These are phyloP conservation scores for Beauveria sp. DNA, from an alignment of 2,329 filamentous ascomycete species.

Conservation along the genomic window DNA sequence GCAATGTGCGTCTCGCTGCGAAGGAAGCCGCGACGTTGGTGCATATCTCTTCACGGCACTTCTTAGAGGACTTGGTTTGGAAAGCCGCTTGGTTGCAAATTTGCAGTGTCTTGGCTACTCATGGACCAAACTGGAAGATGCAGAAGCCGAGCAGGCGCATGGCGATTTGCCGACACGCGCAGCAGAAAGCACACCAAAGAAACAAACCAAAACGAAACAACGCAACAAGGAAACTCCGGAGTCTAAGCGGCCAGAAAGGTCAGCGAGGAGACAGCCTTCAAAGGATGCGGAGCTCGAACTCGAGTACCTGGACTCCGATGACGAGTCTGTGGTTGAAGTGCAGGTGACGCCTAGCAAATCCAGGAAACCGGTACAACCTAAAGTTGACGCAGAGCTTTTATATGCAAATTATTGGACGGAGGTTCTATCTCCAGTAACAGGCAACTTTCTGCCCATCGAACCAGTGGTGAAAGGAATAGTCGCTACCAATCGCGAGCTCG, in stretches of 20 bases:
- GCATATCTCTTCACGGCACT: constrained; percentile 86
- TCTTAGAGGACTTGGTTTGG: constrained; percentile 70
- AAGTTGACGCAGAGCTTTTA: constrained; percentile 68
- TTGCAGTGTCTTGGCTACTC: constrained; percentile 84
- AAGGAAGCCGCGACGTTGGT: constrained; percentile 80
- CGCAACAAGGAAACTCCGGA: constrained; percentile 13
- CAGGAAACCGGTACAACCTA: constrained; percentile 29
- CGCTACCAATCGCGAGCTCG: constrained; percentile 62
- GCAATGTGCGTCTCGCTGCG: constrained; percentile 56
- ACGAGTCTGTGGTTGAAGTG: constrained; percentile 53
- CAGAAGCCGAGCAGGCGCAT: constrained; percentile 36
- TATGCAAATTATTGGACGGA: constrained; percentile 94
- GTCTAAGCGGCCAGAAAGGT: constrained; percentile 10
- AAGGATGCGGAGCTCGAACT: constrained; percentile 38
- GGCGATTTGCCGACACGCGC: constrained; percentile 15
- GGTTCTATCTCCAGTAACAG: constrained; percentile 71
- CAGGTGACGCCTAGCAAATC: constrained; percentile 32
- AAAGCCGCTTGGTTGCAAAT: constrained; percentile 75
- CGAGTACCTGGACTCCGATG: constrained; percentile 42
- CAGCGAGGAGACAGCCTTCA: constrained; percentile 19
- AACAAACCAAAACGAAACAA: constrained; percentile 14
- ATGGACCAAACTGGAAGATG: constrained; percentile 82
- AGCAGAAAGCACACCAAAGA: constrained; percentile 17
- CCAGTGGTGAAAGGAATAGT: constrained; percentile 61
- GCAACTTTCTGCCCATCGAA: constrained; percentile 73